Percentiles rank a stretch among this genome's conserved stretches.
Evolutionary conservation across 2,329 filamentous ascomycete species (phyloP).

Genomic region (Nemania serpens): DNA sequence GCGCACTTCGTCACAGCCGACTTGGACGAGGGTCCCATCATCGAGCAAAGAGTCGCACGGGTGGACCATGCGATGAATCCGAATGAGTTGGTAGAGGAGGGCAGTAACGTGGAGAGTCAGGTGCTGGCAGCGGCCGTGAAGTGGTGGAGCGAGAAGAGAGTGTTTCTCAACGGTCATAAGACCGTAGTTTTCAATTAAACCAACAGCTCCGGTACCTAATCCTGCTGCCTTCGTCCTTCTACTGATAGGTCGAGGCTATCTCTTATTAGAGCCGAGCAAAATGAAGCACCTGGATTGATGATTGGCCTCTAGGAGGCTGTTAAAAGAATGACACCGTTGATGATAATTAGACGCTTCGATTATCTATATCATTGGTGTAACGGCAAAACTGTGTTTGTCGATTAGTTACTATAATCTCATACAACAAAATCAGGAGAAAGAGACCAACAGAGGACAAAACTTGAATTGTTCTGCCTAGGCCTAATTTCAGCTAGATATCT

Average conservation of each 20-base stretch:
- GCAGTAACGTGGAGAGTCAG: slow-evolving; percentile 83
- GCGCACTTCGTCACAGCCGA: slow-evolving; percentile 87
- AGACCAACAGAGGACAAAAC: neutral
- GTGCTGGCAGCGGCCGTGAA: slow-evolving; percentile 81
- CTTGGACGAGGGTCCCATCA: slow-evolving; percentile 84
- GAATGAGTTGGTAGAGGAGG: slow-evolving; percentile 77
- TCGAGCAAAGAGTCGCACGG: slow-evolving; percentile 79
- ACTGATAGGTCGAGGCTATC: neutral
- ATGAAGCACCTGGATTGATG: neutral
- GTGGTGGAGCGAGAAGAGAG: slow-evolving; percentile 78
- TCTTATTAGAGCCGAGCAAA: neutral
- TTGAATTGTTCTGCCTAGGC: neutral
- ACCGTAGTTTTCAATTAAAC: slow-evolving; percentile 72
- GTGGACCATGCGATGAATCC: slow-evolving; percentile 79
- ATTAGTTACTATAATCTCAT: neutral
- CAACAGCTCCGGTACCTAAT: neutral
- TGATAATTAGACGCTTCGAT: neutral
- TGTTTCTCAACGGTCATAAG: slow-evolving; percentile 79
- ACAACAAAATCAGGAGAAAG: neutral
- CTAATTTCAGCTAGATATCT: too few species aligned
- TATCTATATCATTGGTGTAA: neutral
- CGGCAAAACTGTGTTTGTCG: neutral
- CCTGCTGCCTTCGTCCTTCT: neutral
- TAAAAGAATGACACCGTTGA: neutral
- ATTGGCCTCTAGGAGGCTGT: neutral